Conservation (phyloP, 352 stramenopile species). For the Phytopythium cucurbitacearum region DNA sequence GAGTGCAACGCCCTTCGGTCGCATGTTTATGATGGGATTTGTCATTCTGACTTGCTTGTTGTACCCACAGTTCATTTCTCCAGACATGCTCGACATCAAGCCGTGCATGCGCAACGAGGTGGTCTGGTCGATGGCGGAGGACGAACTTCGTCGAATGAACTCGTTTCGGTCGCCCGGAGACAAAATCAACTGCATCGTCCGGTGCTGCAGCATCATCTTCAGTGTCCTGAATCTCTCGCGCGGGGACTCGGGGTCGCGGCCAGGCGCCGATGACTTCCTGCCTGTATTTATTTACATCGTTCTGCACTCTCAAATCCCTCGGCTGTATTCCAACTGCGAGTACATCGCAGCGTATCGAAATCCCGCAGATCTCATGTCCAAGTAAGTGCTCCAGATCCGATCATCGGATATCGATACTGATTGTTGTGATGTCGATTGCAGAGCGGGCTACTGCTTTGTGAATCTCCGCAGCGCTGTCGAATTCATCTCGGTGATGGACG, state of each 20-base stretch:
- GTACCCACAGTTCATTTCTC: conserved; percentile 57
- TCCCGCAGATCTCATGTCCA: conserved; percentile 87
- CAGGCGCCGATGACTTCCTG: conserved; percentile 88
- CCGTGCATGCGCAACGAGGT: conserved; percentile 88
- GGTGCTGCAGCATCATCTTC: conserved; percentile 88
- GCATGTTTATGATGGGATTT: conserved; percentile 2
- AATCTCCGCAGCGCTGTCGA: conserved; percentile 89
- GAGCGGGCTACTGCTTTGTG: conserved; percentile 89
- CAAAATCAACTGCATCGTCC: conserved; percentile 89
- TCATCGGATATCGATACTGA: neutral
- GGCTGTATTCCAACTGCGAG: conserved; percentile 86
- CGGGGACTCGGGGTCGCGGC: conserved; percentile 56
- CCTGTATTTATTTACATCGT: conserved; percentile 93
- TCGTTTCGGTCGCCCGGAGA: conserved; percentile 77
- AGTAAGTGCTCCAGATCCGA: conserved; percentile 30
- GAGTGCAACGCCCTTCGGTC: conserved; percentile 4
- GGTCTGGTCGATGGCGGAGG: conserved; percentile 84
- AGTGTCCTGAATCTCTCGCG: conserved; percentile 82
- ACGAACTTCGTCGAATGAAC: conserved; percentile 90
- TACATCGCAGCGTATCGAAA: conserved; percentile 90
- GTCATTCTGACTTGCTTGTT: neutral
- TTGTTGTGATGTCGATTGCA: conserved; percentile 15
- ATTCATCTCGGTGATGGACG: conserved; percentile 86
- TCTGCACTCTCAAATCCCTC: conserved; percentile 85
- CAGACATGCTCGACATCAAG: conserved; percentile 90